Evolutionary conservation across 371 early-diverging fungal genomes (phyloP), one percentile per base, ranked within the genome.

Genomic region (Parasitella parasitica): DNA sequence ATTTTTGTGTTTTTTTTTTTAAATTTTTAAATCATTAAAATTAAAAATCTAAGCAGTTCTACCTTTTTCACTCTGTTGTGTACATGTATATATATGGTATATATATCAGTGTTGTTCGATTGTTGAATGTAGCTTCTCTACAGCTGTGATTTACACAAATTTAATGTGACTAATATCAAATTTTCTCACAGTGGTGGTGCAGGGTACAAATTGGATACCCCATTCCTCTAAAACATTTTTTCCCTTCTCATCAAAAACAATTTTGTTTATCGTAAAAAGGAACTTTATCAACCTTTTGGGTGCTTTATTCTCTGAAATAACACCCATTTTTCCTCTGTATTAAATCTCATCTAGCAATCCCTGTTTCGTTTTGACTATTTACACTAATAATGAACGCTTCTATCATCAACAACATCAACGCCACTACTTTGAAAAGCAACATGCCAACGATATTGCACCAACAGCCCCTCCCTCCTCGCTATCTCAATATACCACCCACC

Each of bases 331-430:
- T 58, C 15, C 43, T 11, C 20, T 16, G n/a, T 13, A 36, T 34
- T 24, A 24, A 20, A 16, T 28, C 20, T 9, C 52, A 41, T 51
- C 52, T 38, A 35, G 15, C 30, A 36, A 50, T 15, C 16, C n/a
- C 13, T 38, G 12, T 30, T 36, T 28, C 59, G 64, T 64, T 64
- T 64, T 64, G 64, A 54, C 55, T 54, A 48, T 48, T 22, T n/a
- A 36, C 7, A 15, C 41, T 32, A 57, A 51, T 22, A 58, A 64
- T 64, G 64, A 54, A 41, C 16, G 41, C 15, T 37, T 28, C 48
- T 38, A 54, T 54, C 13, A 30, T 48, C 58, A 57, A 57, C 51
- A 38, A 35, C 54, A 64, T 15, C 37, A 32, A 36, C 28, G 16
- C 16, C 55, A 55, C 16, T 20, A 20, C 43, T 11, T 43, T 43